A percentile compares a stretch with the other conserved stretches of the same genome.
phyloP scores from a whole-genome alignment of 495 filamentous ascomycete genomes.

The Neurospora cerealis region DNA sequence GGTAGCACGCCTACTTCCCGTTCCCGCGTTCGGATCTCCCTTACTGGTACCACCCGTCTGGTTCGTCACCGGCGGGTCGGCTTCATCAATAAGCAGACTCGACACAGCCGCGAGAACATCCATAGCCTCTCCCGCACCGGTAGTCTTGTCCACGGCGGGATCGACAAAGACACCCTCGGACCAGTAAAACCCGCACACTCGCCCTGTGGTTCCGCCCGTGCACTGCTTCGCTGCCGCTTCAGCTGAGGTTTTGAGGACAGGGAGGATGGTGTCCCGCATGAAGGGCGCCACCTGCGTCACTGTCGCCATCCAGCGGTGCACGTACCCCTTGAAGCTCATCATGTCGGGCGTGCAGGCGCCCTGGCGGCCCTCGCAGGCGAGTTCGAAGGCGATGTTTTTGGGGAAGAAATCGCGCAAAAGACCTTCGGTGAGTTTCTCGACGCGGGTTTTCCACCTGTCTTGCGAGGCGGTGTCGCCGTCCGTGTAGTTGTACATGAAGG shows the following conservation, averaged over 20 bases:
- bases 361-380: slow-evolving; percentile 52
- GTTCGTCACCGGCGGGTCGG: slow-evolving; percentile 15
- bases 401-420: slow-evolving; percentile 48
- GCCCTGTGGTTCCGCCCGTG: slow-evolving; percentile 44
- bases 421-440: slow-evolving; percentile 48
- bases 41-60: slow-evolving; percentile 15
- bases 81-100: slow-evolving; percentile 33
- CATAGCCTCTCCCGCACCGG: slow-evolving; percentile 59
- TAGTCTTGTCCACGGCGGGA: slow-evolving; percentile 52
- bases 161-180: slow-evolving; percentile 46
- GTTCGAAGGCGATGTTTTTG: slow-evolving; percentile 52
- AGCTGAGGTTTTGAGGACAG: slow-evolving; percentile 50
- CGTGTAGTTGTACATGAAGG: slow-evolving; percentile 64
- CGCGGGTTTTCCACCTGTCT: slow-evolving; percentile 46
- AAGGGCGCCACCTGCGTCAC: slow-evolving; percentile 62
- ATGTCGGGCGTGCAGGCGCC: slow-evolving; percentile 63
- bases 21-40: slow-evolving; percentile 15
- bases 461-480: neutral
- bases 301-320: slow-evolving; percentile 69
- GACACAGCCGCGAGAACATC: slow-evolving; percentile 54
- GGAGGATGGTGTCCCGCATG: slow-evolving; percentile 47
- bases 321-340: slow-evolving; percentile 70
- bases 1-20: neutral
- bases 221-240: slow-evolving; percentile 58
- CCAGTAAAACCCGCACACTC: slow-evolving; percentile 49